Evolutionary conservation across 2,329 filamentous ascomycete genomes (phyloP), one percentile per base, ranked within the genome.

Genomic region (Kalaharituber pfeilii): DNA sequence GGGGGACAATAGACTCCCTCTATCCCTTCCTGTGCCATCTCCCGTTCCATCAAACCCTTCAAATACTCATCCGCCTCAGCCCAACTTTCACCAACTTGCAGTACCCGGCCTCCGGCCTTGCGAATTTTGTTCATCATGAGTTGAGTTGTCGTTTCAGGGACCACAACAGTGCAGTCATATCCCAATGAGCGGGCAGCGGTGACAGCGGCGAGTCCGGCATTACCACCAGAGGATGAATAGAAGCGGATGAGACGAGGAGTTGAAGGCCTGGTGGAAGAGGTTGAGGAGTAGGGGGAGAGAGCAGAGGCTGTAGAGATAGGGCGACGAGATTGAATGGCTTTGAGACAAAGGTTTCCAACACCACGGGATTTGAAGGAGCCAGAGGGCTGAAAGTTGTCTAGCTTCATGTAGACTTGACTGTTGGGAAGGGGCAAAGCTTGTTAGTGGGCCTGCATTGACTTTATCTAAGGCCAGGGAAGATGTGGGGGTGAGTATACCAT

Each of bases 301-400:
- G n/a, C n/a, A n/a, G n/a, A n/a, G n/a, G n/a, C n/a, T n/a, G n/a
- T n/a, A n/a, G n/a, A n/a, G n/a, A n/a, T n/a, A n/a, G n/a, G n/a
- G n/a, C n/a, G n/a, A n/a, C n/a, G n/a, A 68, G 66, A 54, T 66
- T 64, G 26, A 53, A 69, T 62, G 56, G 73, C 66, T 61, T 72
- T 71, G 52, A 80, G 73, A 66, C 86, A 80, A 65, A 84, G 75
- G 67, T 84, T 77, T 50, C 84, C 84, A 57, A 89, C 78, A 26
- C 82, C 84, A 53, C 79, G 76, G 49, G 84, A 88, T 68, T 93
- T 91, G 78, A 93, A 94, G 36, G 84, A 88, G 59, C 84, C 84
- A 20, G 82, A 83, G 3, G 86, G 86, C 65, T 94, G 86, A 53
- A 87, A 76, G 66, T 84, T 85, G 63, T 93, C 86, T 58, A 91